Percentiles rank a stretch among this genome's conserved stretches.
Evolutionary conservation across 2,329 filamentous ascomycete genomes (phyloP).

Genomic region (Diaporthe helianthi): DNA sequence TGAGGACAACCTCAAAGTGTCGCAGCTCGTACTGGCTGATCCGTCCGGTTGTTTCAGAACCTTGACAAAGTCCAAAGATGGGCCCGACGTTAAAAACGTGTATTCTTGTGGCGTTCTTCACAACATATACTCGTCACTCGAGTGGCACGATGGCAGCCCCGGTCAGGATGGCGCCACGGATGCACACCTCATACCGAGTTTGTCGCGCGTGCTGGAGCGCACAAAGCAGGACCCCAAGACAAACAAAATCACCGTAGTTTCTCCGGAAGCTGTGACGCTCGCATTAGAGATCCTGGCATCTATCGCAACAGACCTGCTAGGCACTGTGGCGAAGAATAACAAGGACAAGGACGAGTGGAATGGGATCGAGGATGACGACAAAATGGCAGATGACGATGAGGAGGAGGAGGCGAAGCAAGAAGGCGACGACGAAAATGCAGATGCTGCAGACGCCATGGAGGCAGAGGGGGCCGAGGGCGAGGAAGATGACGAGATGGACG

Average conservation of each 20-base stretch:
- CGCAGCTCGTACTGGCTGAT: slow-evolving; percentile 60
- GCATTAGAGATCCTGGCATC: slow-evolving; percentile 69
- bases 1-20: slow-evolving; percentile 65
- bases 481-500: slow-evolving; percentile 46
- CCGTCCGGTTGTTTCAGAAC: slow-evolving; percentile 55
- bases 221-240: slow-evolving; percentile 39
- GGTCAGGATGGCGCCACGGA: slow-evolving; percentile 58
- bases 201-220: slow-evolving; percentile 50
- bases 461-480: slow-evolving; percentile 40
- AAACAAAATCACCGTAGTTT: slow-evolving; percentile 43
- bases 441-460: slow-evolving; percentile 45
- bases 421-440: slow-evolving; percentile 26
- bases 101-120: slow-evolving; percentile 68
- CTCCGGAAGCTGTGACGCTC: slow-evolving; percentile 58
- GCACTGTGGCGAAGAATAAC: slow-evolving; percentile 55
- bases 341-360: slow-evolving; percentile 49
- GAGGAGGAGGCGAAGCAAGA: slow-evolving; percentile 36
- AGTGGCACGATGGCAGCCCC: slow-evolving; percentile 59
- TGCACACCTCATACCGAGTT: slow-evolving; percentile 55
- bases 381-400: slow-evolving; percentile 46
- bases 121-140: slow-evolving; percentile 63
- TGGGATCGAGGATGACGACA: slow-evolving; percentile 49
- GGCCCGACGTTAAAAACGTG: slow-evolving; percentile 57
- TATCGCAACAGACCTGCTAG: slow-evolving; percentile 66
- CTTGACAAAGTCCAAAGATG: slow-evolving; percentile 56